These are phyloP conservation scores for Mucor saturninus DNA, from an alignment of 371 early-diverging fungal genomes.

Conservation along the genomic window DNA sequence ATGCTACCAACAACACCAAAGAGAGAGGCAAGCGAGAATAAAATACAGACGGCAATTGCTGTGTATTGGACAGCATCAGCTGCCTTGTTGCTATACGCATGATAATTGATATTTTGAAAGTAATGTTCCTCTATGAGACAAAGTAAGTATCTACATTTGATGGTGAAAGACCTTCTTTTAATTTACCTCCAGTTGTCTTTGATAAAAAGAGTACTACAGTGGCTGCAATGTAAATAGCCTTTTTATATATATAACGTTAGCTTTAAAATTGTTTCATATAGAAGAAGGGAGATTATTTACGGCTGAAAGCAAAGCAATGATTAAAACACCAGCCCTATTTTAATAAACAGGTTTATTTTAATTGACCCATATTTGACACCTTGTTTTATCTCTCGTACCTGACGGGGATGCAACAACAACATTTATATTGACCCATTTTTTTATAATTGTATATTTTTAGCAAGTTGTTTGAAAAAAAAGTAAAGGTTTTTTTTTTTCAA, in stretches of 20 bases:
- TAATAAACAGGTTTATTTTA: background rate
- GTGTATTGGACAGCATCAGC: conserved; percentile 24
- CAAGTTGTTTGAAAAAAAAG: background rate
- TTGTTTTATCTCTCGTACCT: conserved; percentile 16
- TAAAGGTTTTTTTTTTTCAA: too few relatives aligned
- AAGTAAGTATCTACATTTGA: background rate
- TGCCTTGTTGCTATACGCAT: background rate
- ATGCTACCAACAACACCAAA: conserved; percentile 37
- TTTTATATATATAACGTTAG: background rate
- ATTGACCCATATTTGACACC: background rate
- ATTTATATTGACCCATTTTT: conserved; percentile 34
- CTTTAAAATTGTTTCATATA: too few relatives aligned
- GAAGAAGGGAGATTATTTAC: conserved; percentile 11
- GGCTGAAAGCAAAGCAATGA: conserved; percentile 33
- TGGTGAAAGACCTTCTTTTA: background rate
- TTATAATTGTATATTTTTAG: conserved; percentile 6
- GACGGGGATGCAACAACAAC: conserved; percentile 35
- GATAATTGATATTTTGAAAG: background rate
- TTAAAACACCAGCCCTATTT: conserved; percentile 35
- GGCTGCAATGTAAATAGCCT: conserved; percentile 24
- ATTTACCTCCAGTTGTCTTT: conserved; percentile 8
- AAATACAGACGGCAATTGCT: conserved; percentile 23
- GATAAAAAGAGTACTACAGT: conserved; percentile 22
- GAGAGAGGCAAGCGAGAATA: conserved; percentile 31
- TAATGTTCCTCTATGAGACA: background rate